These are phyloP conservation scores for Datura wrightii DNA, from an alignment of 257 asterid species.

Conservation along the genomic window DNA sequence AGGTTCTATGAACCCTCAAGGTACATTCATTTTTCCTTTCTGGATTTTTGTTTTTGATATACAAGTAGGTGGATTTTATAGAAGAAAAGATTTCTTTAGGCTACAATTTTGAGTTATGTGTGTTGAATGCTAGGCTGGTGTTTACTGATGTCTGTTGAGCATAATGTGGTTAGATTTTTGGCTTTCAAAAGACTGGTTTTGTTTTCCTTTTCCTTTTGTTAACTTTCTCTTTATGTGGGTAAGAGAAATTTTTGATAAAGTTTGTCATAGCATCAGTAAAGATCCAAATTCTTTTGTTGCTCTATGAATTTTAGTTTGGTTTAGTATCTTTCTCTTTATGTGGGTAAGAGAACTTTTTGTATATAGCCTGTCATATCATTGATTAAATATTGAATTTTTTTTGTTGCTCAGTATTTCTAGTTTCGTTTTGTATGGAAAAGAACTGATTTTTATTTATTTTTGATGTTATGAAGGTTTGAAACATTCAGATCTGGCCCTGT, in stretches of 20 bases:
- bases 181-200: conserved; percentile 4
- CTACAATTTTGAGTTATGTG: background rate
- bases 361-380: background rate
- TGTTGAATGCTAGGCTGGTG: conserved; percentile 16
- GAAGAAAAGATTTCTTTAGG: background rate
- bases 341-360: background rate
- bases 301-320: background rate
- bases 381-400: background rate
- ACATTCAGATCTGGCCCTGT: conserved; percentile 68
- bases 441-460: conserved; percentile 16
- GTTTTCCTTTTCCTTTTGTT: background rate
- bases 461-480: conserved; percentile 46
- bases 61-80: conserved; percentile 34
- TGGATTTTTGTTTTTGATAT: conserved; percentile 40
- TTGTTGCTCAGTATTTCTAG: conserved; percentile 1
- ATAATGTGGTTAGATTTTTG: conserved; percentile 13
- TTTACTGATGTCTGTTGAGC: background rate
- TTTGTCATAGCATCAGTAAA: background rate
- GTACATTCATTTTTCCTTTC: conserved; percentile 43
- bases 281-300: background rate
- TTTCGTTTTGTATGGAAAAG: background rate
- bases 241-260: background rate
- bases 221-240: conserved; percentile 20
- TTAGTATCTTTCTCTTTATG: background rate
- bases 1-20: conserved; percentile 50